Conservation (phyloP, 2,329 filamentous ascomycete species). For the Fusarium sp. region DNA sequence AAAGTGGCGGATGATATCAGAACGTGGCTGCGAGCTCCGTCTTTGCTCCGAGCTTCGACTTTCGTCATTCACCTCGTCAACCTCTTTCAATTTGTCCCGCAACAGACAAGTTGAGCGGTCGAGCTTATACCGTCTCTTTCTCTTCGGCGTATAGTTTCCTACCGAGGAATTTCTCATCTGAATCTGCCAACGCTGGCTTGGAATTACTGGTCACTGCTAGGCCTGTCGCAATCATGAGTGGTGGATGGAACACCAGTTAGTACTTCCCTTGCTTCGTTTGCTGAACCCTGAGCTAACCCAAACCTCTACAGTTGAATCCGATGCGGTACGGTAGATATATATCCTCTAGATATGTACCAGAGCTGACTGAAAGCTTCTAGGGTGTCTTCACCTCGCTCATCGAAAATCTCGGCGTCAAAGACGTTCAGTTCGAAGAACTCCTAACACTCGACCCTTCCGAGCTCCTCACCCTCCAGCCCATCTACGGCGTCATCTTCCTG, state of each 20-base stretch:
- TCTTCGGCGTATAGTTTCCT: background rate
- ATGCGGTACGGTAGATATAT: slow-evolving; percentile 78
- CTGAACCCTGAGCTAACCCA: slow-evolving; percentile 18
- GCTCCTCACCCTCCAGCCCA: slow-evolving; percentile 73
- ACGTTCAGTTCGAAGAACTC: slow-evolving; percentile 97
- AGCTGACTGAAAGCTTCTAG: slow-evolving; percentile 50
- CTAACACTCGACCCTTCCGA: slow-evolving; percentile 82
- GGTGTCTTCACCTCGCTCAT: slow-evolving; percentile 98
- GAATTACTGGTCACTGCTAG: background rate
- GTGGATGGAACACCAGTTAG: slow-evolving; percentile 91
- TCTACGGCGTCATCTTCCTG: slow-evolving; percentile 98
- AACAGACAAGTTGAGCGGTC: background rate
- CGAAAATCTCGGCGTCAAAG: slow-evolving; percentile 86
- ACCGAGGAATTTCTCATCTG: background rate
- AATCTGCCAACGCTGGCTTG: background rate
- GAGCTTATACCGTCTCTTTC: background rate
- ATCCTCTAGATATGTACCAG: background rate
- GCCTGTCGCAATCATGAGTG: slow-evolving; percentile 63
- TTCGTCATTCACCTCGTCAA: slow-evolving; percentile 9
- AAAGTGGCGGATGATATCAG: slow-evolving; percentile 40
- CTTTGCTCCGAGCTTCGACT: slow-evolving; percentile 23
- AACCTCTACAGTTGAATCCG: slow-evolving; percentile 74
- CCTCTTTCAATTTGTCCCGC: background rate
- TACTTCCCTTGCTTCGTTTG: slow-evolving; percentile 18
- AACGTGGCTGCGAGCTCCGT: slow-evolving; percentile 29